Percentiles rank a stretch among this genome's conserved stretches.
phyloP scores from a whole-genome alignment of 257 asterid species.

The Henckelia pumila region DNA sequence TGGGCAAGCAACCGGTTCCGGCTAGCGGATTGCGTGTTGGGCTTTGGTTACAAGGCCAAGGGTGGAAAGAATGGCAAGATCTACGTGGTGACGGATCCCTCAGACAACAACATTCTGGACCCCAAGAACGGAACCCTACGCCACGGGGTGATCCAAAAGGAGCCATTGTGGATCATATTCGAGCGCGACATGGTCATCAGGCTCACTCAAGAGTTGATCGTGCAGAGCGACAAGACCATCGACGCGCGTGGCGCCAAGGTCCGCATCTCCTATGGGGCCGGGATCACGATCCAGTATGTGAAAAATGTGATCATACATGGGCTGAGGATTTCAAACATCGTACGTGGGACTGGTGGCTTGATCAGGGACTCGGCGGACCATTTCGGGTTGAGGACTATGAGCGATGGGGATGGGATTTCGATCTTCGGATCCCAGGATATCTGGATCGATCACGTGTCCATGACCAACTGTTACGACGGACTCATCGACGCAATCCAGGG shows the following conservation, averaged over 20 bases:
- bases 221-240: conserved; percentile 72
- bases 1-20: conserved; percentile 65
- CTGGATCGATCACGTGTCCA: conserved; percentile 90
- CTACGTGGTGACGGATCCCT: conserved; percentile 60
- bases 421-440: conserved; percentile 58
- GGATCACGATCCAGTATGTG: conserved; percentile 60
- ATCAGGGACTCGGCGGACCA: conserved; percentile 59
- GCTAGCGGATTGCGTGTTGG: conserved; percentile 70
- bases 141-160: too few species aligned
- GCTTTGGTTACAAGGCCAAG: conserved; percentile 61
- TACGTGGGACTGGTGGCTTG: conserved; percentile 45
- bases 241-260: conserved; percentile 73
- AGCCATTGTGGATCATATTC: too few species aligned
- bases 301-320: conserved; percentile 74
- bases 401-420: conserved; percentile 88
- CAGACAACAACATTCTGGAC: conserved; percentile 43
- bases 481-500: conserved; percentile 60
- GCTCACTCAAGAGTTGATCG: conserved; percentile 66
- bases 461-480: conserved; percentile 61
- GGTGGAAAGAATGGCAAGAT: conserved; percentile 65
- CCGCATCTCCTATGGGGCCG: conserved; percentile 69
- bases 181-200: too few species aligned
- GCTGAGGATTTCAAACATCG: conserved; percentile 45
- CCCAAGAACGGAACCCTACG: conserved; percentile 79
- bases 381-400: conserved; percentile 46